Conservation (phyloP, 495 filamentous ascomycete species). For the Aspergillus ellipticus region DNA sequence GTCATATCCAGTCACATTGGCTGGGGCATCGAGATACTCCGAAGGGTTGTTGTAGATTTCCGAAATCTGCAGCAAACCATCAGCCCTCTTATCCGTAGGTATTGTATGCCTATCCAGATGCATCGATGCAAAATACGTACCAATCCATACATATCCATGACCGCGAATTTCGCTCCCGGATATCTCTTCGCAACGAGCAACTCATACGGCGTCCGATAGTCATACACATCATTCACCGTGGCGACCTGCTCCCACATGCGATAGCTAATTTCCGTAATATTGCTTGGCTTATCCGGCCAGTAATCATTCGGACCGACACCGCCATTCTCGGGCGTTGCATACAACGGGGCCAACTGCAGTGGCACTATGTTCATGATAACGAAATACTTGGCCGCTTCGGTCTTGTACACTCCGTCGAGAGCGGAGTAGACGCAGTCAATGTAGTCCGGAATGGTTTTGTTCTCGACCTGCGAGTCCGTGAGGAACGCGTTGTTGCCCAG, state of each 20-base stretch:
- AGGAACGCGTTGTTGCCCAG: constrained; percentile 61
- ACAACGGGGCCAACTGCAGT: constrained; percentile 58
- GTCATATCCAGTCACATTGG: constrained; percentile 59
- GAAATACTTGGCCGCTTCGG: constrained; percentile 60
- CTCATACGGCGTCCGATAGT: constrained; percentile 59
- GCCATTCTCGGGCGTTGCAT: constrained; percentile 47
- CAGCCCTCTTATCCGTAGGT: neutral
- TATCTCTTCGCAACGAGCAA: constrained; percentile 48
- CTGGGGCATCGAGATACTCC: constrained; percentile 55
- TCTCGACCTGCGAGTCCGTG: constrained; percentile 54
- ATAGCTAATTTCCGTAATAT: constrained; percentile 51
- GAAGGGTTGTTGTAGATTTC: constrained; percentile 60
- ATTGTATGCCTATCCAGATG: neutral
- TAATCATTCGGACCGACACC: constrained; percentile 51
- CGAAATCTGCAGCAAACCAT: constrained; percentile 35
- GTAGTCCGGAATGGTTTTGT: constrained; percentile 58
- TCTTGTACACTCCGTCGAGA: constrained; percentile 56
- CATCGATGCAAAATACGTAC: constrained; percentile 24
- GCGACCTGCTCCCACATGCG: constrained; percentile 62
- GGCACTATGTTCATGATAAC: constrained; percentile 64
- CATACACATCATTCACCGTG: constrained; percentile 57
- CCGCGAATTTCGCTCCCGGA: constrained; percentile 56
- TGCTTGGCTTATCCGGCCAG: constrained; percentile 57
- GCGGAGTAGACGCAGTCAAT: constrained; percentile 59
- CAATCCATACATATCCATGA: constrained; percentile 62